Evolutionary conservation across 441 rosid genomes (phyloP), one percentile per base, ranked within the genome.

Genomic region (Euphorbia corollata): DNA sequence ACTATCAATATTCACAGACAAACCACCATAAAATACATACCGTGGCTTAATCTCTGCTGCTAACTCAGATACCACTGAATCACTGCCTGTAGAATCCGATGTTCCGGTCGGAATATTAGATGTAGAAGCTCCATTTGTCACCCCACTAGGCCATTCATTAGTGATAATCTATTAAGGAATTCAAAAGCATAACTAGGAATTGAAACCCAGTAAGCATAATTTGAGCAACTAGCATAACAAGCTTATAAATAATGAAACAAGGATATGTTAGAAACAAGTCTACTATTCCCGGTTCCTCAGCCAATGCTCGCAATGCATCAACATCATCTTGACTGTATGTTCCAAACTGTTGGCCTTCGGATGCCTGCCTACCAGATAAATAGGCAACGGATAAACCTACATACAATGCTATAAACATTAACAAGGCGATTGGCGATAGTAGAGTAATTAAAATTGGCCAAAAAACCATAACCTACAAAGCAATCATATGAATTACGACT

Each of bases 211-310:
- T 7, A 58, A 20, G 38, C 34, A 15, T 18, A 47, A 41, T n/a
- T 2, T 10, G 18, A 18, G 36, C 36, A 30, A 34, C 30, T 27
- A 7, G 47, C 22, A 41, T 30, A 23, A 65, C 16, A 65, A 34
- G 48, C 53, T 24, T 36, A 68, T 20, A 13, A 51, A 41, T 1
- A 24, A 32, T 55, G 61, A 57, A 61, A 27, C 50, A 76, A 88
- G 98, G 96, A 93, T 93, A 93, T 93, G 91, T 84, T 60, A 93
- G 73, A 75, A 90, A 90, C 63, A 93, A 69, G 80, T 90, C 96
- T 22, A 87, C 81, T 5, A 89, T 78, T 75, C 91, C 93, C 67
- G 92, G 77, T 69, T 93, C 97, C 75, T 90, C 98, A 8, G 91
- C 91, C 67, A 93, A 83, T 61, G 98, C 98, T 72, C 97, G 89